Percentiles rank a stretch among this genome's conserved stretches.
Evolutionary conservation across 2,329 filamentous ascomycete genomes (phyloP).

Genomic region (Beauveria scarabaeidicola): DNA sequence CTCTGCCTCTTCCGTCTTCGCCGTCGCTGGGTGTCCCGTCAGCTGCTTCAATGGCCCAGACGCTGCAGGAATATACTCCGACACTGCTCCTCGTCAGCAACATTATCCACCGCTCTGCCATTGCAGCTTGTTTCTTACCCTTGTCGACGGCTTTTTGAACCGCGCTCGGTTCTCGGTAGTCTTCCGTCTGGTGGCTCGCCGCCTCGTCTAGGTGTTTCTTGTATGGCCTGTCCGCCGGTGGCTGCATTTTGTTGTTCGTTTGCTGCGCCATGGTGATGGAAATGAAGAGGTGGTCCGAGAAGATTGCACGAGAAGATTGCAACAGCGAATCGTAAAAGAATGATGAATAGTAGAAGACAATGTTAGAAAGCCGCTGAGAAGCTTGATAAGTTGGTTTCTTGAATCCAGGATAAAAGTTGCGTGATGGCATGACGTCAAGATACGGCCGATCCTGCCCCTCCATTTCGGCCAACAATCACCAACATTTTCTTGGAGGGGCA

Average conservation of each 20-base stretch:
- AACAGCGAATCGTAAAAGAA: too few relatives aligned
- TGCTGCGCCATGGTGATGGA: not conserved
- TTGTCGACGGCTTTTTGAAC: slow-evolving; percentile 4
- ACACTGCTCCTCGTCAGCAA: slow-evolving; percentile 22
- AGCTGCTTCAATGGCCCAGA: slow-evolving; percentile 32
- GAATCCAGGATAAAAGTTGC: not conserved
- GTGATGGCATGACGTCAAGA: slow-evolving; percentile 11
- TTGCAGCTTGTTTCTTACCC: not conserved
- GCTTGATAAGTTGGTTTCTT: not conserved
- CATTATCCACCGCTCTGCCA: not conserved
- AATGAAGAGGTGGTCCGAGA: too few relatives aligned
- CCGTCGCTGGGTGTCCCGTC: slow-evolving; percentile 18
- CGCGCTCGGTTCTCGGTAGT: not conserved
- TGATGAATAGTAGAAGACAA: not conserved
- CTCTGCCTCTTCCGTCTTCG: slow-evolving; percentile 11
- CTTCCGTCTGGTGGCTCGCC: not conserved
- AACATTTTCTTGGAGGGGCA: slow-evolving; percentile 9
- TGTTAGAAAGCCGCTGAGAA: not conserved
- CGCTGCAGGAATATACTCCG: slow-evolving; percentile 35
- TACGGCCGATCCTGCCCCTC: slow-evolving; percentile 9
- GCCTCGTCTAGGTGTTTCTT: slow-evolving; percentile 9
- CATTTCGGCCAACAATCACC: slow-evolving; percentile 5
- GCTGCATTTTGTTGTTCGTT: not conserved
- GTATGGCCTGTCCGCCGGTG: slow-evolving; percentile 5
- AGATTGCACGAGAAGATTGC: too few relatives aligned